phyloP scores from a whole-genome alignment of 106 monocot genomes.

The Xerophyta viscosa region DNA sequence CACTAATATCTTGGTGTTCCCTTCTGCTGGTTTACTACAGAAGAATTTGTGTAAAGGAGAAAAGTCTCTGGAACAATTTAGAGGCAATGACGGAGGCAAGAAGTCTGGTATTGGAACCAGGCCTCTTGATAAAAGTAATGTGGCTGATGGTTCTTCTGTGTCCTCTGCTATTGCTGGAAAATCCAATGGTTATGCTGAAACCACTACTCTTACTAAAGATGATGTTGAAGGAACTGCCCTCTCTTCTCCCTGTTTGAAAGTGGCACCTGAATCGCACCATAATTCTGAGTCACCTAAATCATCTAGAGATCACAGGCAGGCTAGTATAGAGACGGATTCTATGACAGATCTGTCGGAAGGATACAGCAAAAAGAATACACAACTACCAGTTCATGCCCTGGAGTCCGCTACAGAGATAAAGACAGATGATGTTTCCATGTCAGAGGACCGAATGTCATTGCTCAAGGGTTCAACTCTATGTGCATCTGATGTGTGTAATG shows the following conservation, averaged over 20 bases:
- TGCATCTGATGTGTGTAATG: not conserved
- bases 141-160: constrained; percentile 4
- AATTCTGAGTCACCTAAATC: constrained; percentile 5
- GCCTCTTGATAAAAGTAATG: not conserved
- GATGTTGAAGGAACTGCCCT: not conserved
- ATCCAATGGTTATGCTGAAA: not conserved
- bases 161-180: not conserved
- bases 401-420: too few relatives aligned
- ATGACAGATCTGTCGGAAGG: not conserved
- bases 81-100: constrained; percentile 20
- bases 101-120: constrained; percentile 1
- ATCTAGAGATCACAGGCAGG: constrained; percentile 8
- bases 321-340: constrained; percentile 7
- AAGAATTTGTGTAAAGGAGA: constrained; percentile 37
- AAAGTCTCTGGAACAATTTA: constrained; percentile 10
- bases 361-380: too few relatives aligned
- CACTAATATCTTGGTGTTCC: constrained; percentile 76
- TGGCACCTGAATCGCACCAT: constrained; percentile 11
- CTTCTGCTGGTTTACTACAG: constrained; percentile 60
- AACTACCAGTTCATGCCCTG: too few relatives aligned
- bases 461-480: not conserved
- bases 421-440: too few relatives aligned
- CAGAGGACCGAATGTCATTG: too few relatives aligned
- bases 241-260: not conserved
- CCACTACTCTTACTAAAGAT: not conserved